Evolutionary conservation across 2,329 filamentous ascomycete species (phyloP).

Genomic region (Herpotrichia juniperi): DNA sequence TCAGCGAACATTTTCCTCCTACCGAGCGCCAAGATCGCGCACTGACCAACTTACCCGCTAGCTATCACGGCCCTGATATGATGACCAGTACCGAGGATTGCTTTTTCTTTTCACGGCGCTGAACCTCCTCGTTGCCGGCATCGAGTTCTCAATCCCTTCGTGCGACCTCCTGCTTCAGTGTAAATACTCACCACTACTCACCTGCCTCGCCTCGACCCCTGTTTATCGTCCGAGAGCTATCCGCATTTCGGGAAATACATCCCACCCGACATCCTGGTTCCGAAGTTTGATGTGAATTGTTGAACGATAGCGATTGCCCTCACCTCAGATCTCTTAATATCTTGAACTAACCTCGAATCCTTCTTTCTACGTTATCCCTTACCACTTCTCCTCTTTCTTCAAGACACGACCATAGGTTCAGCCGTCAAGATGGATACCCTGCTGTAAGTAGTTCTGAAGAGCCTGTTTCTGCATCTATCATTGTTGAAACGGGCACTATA

Average conservation of each 20-base stretch:
- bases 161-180: slow-evolving; percentile 1
- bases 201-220: background rate
- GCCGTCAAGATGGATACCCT: slow-evolving; percentile 62
- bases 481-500: background rate
- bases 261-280: slow-evolving; percentile 13
- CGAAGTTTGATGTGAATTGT: slow-evolving; percentile 17
- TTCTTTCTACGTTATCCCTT: slow-evolving; percentile 9
- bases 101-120: slow-evolving; percentile 11
- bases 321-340: slow-evolving; percentile 3
- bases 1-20: slow-evolving; percentile 33
- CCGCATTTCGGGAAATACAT: slow-evolving; percentile 9
- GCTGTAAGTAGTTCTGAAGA: slow-evolving; percentile 57
- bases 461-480: slow-evolving; percentile 12
- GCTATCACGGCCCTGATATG: slow-evolving; percentile 10
- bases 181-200: background rate
- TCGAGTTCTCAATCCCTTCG: slow-evolving; percentile 2
- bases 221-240: background rate
- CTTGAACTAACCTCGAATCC: background rate
- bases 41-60: background rate
- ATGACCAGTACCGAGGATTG: slow-evolving; percentile 10
- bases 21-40: slow-evolving; percentile 4
- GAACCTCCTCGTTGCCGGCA: background rate
- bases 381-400: background rate
- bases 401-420: background rate
- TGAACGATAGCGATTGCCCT: slow-evolving; percentile 3